Percentiles rank a stretch among this genome's conserved stretches.
These are phyloP conservation scores for Eustoma russellianum DNA, from an alignment of 257 asterid genomes.

Conservation along the genomic window DNA sequence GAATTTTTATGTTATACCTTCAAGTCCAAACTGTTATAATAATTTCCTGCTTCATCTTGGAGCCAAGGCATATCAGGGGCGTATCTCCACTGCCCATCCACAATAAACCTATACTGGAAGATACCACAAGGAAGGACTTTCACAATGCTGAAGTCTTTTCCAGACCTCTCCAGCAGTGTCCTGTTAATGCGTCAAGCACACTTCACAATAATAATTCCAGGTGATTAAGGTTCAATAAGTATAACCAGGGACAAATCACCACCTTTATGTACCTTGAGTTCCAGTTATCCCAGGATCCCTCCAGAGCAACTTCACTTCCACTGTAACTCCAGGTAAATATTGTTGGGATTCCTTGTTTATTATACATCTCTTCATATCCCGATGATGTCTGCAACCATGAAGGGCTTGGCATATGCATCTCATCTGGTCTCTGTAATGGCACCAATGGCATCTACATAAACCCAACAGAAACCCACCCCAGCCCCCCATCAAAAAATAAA, in stretches of 20 bases:
- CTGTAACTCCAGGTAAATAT: constrained; percentile 87
- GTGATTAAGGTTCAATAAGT: constrained; percentile 2
- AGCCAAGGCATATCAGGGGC: constrained; percentile 75
- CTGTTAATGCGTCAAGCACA: constrained; percentile 28
- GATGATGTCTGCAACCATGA: constrained; percentile 84
- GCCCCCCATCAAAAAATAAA: no score
- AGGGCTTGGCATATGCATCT: constrained; percentile 61
- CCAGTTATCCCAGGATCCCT: constrained; percentile 99
- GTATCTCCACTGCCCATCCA: constrained; percentile 88
- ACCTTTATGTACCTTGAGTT: constrained; percentile 50
- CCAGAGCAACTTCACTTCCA: constrained; percentile 80
- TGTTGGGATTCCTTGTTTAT: constrained; percentile 81
- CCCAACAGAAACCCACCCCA: not conserved
- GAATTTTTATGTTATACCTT: constrained; percentile 37
- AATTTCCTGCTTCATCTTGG: constrained; percentile 78
- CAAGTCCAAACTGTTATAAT: constrained; percentile 77
- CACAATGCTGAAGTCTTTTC: constrained; percentile 97
- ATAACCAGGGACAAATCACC: not conserved
- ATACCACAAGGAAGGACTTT: constrained; percentile 94
- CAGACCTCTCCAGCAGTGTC: constrained; percentile 80
- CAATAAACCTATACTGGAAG: constrained; percentile 79
- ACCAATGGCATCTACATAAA: constrained; percentile 71
- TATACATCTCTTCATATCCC: constrained; percentile 45
- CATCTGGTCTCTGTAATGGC: constrained; percentile 92
- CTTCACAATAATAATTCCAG: constrained; percentile 8